Conservation (phyloP, 2,329 filamentous ascomycete species). For the Lasiodiplodia hormozganensis region DNA sequence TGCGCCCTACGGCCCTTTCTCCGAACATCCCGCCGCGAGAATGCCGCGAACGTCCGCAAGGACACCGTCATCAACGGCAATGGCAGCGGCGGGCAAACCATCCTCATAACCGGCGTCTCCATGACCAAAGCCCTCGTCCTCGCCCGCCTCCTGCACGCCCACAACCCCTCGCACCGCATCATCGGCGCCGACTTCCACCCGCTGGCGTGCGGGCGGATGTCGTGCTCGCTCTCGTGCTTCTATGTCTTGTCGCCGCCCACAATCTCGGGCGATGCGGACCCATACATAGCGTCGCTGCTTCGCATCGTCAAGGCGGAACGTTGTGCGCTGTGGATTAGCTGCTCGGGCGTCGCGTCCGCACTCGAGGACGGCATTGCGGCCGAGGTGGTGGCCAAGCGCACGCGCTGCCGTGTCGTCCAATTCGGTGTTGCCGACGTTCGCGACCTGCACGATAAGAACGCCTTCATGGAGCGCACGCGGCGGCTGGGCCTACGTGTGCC, state of each 20-base stretch:
- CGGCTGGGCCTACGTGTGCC: slow-evolving; percentile 51
- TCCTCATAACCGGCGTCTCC: slow-evolving; percentile 75
- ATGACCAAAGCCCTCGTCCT: slow-evolving; percentile 75
- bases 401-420: slow-evolving; percentile 72
- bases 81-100: slow-evolving; percentile 52
- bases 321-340: slow-evolving; percentile 76
- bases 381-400: slow-evolving; percentile 64
- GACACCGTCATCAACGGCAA: slow-evolving; percentile 28
- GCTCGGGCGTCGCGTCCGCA: slow-evolving; percentile 71
- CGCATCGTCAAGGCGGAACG: slow-evolving; percentile 66
- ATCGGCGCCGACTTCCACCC: slow-evolving; percentile 72
- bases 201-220: slow-evolving; percentile 57
- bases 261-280: slow-evolving; percentile 29
- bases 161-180: slow-evolving; percentile 67
- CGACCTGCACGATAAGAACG: slow-evolving; percentile 68
- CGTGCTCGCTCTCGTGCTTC: slow-evolving; percentile 62
- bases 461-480: slow-evolving; percentile 66
- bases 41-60: not conserved
- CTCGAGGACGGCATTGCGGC: slow-evolving; percentile 66
- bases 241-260: slow-evolving; percentile 53
- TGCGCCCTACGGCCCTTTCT: slow-evolving; percentile 42
- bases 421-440: slow-evolving; percentile 64
- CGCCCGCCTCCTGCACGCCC: slow-evolving; percentile 67
- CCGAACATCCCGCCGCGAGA: slow-evolving; percentile 27
- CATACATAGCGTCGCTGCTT: slow-evolving; percentile 64